Evolutionary conservation across 129 eudicot species (phyloP).

Genomic region (Flaveria trinervia): DNA sequence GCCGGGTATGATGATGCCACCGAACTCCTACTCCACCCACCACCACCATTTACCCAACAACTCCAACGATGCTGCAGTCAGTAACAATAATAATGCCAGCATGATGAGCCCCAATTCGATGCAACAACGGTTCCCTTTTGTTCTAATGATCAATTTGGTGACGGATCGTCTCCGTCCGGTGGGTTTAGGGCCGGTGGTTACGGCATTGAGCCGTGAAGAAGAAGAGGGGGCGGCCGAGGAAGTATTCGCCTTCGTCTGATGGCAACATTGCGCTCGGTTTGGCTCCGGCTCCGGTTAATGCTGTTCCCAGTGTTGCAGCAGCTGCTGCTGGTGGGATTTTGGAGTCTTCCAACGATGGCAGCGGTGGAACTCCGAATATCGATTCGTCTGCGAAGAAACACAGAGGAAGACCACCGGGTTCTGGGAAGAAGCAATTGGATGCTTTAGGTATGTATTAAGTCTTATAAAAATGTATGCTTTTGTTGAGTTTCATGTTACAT

Average conservation of each 20-base stretch:
- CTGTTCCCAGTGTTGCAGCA: slow-evolving; percentile 26
- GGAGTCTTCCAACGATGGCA: slow-evolving; percentile 42
- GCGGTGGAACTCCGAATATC: slow-evolving; percentile 40
- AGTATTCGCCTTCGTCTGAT: slow-evolving; percentile 68
- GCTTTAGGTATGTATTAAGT: slow-evolving; percentile 75
- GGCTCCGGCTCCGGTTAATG: slow-evolving; percentile 45
- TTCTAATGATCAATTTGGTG: slow-evolving; percentile 36
- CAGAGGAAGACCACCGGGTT: slow-evolving; percentile 86
- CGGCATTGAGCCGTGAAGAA: slow-evolving; percentile 58
- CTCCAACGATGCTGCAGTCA: slow-evolving; percentile 9
- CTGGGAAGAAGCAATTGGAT: slow-evolving; percentile 76
- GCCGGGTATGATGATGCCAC: slow-evolving; percentile 47
- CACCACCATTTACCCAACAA: slow-evolving; percentile 38
- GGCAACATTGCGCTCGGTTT: slow-evolving; percentile 69
- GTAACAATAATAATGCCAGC: slow-evolving; percentile 32
- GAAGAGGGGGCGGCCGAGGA: slow-evolving; percentile 79
- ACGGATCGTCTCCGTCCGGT: slow-evolving; percentile 50
- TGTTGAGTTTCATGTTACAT: background rate
- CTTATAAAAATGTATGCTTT: background rate
- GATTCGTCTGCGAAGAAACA: slow-evolving; percentile 49
- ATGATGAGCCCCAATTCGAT: slow-evolving; percentile 29
- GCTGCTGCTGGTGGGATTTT: slow-evolving; percentile 35
- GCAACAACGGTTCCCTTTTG: slow-evolving; percentile 46
- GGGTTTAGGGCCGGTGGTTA: slow-evolving; percentile 46
- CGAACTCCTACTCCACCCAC: slow-evolving; percentile 29